Evolutionary conservation across 805 yeast species (phyloP).

Genomic region (Candida taoyuanica): DNA sequence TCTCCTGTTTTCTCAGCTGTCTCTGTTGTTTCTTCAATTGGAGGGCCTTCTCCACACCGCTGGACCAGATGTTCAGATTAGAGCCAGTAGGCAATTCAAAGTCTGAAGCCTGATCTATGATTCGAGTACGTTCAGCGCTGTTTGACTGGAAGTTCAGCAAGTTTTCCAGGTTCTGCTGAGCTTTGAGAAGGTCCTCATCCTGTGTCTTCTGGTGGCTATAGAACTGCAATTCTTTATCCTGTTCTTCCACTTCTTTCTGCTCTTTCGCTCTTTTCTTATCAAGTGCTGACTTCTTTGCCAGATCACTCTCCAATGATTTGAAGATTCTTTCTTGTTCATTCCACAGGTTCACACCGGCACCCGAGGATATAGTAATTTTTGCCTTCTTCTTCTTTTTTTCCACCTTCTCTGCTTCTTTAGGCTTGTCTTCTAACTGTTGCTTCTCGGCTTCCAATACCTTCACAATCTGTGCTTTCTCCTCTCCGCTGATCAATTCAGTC

Average conservation of each 20-base stretch:
- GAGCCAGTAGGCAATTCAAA: constrained; percentile 58
- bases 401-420: constrained; percentile 1
- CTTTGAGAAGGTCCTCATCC: constrained; percentile 60
- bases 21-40: constrained; percentile 84
- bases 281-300: constrained; percentile 30
- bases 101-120: constrained; percentile 91
- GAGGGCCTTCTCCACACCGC: constrained; percentile 79
- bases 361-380: constrained; percentile 51
- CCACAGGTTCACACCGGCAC: constrained; percentile 63
- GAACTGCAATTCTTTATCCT: constrained; percentile 39
- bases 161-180: constrained; percentile 69
- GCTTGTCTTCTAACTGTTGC: constrained; percentile 34
- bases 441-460: constrained; percentile 52
- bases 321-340: constrained; percentile 64
- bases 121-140: constrained; percentile 84
- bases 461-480: constrained; percentile 58
- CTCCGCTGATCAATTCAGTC: constrained; percentile 51
- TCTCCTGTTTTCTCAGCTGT: constrained; percentile 59
- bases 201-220: constrained; percentile 36
- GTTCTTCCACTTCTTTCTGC: constrained; percentile 35
- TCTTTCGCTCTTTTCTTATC: constrained; percentile 33
- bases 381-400: constrained; percentile 32
- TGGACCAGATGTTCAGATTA: constrained; percentile 69
- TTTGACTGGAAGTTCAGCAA: constrained; percentile 77
- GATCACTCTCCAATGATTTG: constrained; percentile 50